phyloP scores from a whole-genome alignment of 768 basidiomycete genomes.

The Hericium coralloides region DNA sequence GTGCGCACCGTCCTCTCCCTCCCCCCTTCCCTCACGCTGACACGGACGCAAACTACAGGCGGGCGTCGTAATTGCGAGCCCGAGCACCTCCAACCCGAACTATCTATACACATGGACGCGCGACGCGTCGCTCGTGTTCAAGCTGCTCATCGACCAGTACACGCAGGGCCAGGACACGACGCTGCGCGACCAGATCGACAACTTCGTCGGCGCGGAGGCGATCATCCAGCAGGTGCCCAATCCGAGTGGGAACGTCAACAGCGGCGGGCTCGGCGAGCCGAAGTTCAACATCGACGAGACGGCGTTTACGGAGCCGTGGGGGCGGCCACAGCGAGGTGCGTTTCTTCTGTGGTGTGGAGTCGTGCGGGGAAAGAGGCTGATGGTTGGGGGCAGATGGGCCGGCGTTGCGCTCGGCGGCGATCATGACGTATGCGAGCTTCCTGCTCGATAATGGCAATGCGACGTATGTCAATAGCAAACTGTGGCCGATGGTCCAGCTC shows the following conservation, averaged over 20 bases:
- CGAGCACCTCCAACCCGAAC: slow-evolving; percentile 33
- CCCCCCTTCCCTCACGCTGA: neutral
- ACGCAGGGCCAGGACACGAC: slow-evolving; percentile 40
- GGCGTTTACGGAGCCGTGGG: slow-evolving; percentile 34
- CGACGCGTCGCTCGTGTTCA: slow-evolving; percentile 66
- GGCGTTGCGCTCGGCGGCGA: slow-evolving; percentile 57
- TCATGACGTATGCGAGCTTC: slow-evolving; percentile 65
- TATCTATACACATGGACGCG: slow-evolving; percentile 71
- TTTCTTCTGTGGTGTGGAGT: neutral
- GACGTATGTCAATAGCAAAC: slow-evolving; percentile 36
- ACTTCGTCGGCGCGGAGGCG: slow-evolving; percentile 47
- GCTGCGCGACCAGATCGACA: slow-evolving; percentile 43
- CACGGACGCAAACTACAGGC: slow-evolving; percentile 8
- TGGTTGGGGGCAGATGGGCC: slow-evolving; percentile 48
- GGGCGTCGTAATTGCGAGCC: slow-evolving; percentile 32
- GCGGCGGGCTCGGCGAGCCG: slow-evolving; percentile 69
- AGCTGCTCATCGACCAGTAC: slow-evolving; percentile 44
- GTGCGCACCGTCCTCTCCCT: slow-evolving; percentile 11
- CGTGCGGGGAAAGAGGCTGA: neutral
- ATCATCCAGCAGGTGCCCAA: slow-evolving; percentile 57
- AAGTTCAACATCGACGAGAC: slow-evolving; percentile 64
- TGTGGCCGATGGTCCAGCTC: slow-evolving; percentile 65
- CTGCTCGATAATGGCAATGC: slow-evolving; percentile 43
- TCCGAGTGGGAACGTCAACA: slow-evolving; percentile 54
- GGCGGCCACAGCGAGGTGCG: slow-evolving; percentile 53